Evolutionary conservation across 2,329 filamentous ascomycete genomes (phyloP), one percentile per base, ranked within the genome.

Genomic region (Colletotrichum viniferum): DNA sequence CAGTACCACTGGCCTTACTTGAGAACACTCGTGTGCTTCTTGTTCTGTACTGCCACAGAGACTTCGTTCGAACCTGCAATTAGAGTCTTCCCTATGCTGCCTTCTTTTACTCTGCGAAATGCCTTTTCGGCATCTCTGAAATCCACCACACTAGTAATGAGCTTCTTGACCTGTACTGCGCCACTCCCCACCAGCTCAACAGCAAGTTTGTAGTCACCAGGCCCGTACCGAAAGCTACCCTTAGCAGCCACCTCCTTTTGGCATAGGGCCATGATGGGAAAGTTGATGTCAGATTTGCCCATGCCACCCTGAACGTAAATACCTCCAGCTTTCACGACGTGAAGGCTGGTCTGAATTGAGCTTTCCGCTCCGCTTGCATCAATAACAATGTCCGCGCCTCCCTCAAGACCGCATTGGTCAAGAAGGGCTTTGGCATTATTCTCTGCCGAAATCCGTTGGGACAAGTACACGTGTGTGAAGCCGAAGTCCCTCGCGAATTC

Each of bases 221-320:
- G 91, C 4, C 93, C 93, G 84, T 98, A 98, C 48, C 96, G 92
- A 89, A 98, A 98, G 77, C 93, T 96, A 26, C 96, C 96, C 82
- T 94, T 94, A 61, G 94, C 90, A 13, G 93, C 97, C 67, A 98
- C 88, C 88, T 98, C 96, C 87, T 98, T 98, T 66, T 93, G 90
- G 84, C 96, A 97, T 81, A 97, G 89, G 6, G 94, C 93, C 91
- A 96, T 94, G 83, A 98, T 98, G 68, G 96, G 96, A 87, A 98
- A 98, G 10, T 86, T 94, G 83, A 98, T 96, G 81, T 98, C 95
- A 48, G 92, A 85, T 82, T 94, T 94, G 82, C 96, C 96, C 95
- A 98, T 98, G 71, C 96, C 96, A 74, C 93, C 95, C 86, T 97
- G 95, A 7, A 97, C 93, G 80, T 95, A 96, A 18, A 90, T 93